Conservation (phyloP, 2,329 filamentous ascomycete species). For the Alternaria novae-zelandiae region DNA sequence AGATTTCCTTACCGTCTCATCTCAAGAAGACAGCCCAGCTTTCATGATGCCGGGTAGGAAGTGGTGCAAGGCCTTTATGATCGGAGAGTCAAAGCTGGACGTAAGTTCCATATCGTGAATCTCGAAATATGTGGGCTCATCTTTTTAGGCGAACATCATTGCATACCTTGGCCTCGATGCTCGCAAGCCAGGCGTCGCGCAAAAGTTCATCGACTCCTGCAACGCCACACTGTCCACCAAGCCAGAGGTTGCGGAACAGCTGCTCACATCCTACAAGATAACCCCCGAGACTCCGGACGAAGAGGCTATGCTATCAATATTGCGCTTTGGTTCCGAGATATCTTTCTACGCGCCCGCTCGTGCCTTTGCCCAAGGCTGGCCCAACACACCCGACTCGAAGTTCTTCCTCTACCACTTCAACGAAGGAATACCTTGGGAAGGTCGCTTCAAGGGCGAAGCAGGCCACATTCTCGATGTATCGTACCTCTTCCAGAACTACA, state of each 20-base stretch:
- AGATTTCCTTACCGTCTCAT: constrained; percentile 32
- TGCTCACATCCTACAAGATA: constrained; percentile 53
- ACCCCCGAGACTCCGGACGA: constrained; percentile 46
- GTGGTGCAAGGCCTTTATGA: constrained; percentile 57
- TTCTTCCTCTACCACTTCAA: constrained; percentile 46
- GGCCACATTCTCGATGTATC: constrained; percentile 45
- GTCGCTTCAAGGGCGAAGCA: constrained; percentile 41
- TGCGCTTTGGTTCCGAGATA: constrained; percentile 56
- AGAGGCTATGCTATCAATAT: constrained; percentile 51
- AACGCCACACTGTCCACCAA: constrained; percentile 35
- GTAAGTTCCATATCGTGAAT: constrained; percentile 28
- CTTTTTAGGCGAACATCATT: constrained; percentile 31
- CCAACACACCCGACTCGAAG: constrained; percentile 31
- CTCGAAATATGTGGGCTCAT: not conserved
- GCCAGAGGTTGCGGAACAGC: constrained; percentile 21
- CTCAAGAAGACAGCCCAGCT: constrained; percentile 27
- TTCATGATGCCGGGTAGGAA: constrained; percentile 48
- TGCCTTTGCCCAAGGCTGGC: constrained; percentile 50
- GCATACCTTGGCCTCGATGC: constrained; percentile 32
- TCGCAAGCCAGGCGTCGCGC: constrained; percentile 39
- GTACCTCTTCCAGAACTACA: constrained; percentile 45
- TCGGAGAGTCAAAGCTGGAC: constrained; percentile 58
- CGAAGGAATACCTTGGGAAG: constrained; percentile 45
- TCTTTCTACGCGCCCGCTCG: constrained; percentile 54
- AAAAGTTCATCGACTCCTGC: constrained; percentile 44